Base-by-base conservation (phyloP, 371 early-diverging fungal species). In the Syncephalastrum monosporum region DNA sequence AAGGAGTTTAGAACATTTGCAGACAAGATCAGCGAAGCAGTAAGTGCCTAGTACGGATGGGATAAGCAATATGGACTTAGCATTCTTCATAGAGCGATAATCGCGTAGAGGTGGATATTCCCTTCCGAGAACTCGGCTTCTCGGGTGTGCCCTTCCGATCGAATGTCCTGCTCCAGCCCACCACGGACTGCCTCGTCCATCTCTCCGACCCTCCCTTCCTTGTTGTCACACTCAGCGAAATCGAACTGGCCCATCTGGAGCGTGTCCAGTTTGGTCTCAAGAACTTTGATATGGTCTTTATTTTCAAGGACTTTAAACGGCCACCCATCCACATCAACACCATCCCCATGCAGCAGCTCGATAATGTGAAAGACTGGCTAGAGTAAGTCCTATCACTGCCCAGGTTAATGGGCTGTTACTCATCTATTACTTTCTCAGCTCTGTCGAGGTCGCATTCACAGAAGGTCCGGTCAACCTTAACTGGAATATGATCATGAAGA, bases 401-500 rank as follows among this genome's bases (percentile, higher is more conserved):
- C 38, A 33, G 19, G 10, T 17, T 1, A 13, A 5, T 27, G 5
- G 25, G 21, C 21, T 14, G 27, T 27, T 33, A 48, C 19, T n/a
- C 47, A 29, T 29, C 17, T 49, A 41, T 41, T 23, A 19, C 27
- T 27, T 44, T 29, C n/a, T 17, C 14, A 87, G 87, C 72, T 92
- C 95, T 12, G 91, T 94, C 50, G 98, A 99, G 69, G 91, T 99
- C 29, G 85, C 92, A 10, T 98, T 93, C 73, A 93, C 91, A 41
- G 99, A 99, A 75, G 99, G 99, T 6, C 94, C 94, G 3, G 91
- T 97, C 65, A 99, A 97, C 68, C 86, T 99, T 61, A 95, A 94
- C 69, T 99, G 99, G 99, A 75, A 88, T 13, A 91, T 91, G 71
- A 98, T 99, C 67, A 94, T 99, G 95, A 98, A 96, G 72, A 99